Base-by-base conservation (phyloP, 106 monocot species). In the Dioscorea zingiberensis region DNA sequence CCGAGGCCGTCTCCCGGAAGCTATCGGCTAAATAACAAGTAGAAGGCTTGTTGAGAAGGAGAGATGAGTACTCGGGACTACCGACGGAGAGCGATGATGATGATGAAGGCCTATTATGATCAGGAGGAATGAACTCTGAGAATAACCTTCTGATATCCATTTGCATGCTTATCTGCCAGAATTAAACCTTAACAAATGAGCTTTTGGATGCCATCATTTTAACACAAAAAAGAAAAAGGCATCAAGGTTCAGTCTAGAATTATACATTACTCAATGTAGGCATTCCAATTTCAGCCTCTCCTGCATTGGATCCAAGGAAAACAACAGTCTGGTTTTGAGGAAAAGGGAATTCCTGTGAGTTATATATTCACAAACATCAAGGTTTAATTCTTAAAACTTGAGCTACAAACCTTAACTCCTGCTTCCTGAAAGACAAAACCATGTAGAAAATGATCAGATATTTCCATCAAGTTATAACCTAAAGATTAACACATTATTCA, bases 281-380 rank as follows among this genome's bases (percentile, higher is more conserved):
- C 54, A 80, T 51, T 14, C 93, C 93, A 45, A 88, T 13, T 62
- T 93, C 93, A 54, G 88, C 83, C 68, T 82, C 93, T 48, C 88
- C 93, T 19, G 25, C 75, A 13, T 68, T 69, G 78, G 80, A 82
- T 49, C 82, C 85, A 55, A 93, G 70, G 38, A 93, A 93, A 11
- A 82, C 72, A 12, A 79, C 84, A 49, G 66, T 80, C 88, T 87
- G 65, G 32, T 55, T 15, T 11, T 9, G 44, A 10, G 22, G 45
- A 47, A 38, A 38, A 38, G 38, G 6, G 6, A 38, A 38, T 4
- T 25, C 26, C 16, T 60, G 60, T 17, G 60, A 60, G 27, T 23
- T 3, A 60, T 60, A 4, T 29, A 17, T 27, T 7, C 15, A 72
- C 71, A 54, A 3, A 30, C 7, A 30, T 30, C 30, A 30, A 30